These are phyloP conservation scores for Tympanopsis confertula DNA, from an alignment of 2,329 filamentous ascomycete genomes.

Conservation along the genomic window DNA sequence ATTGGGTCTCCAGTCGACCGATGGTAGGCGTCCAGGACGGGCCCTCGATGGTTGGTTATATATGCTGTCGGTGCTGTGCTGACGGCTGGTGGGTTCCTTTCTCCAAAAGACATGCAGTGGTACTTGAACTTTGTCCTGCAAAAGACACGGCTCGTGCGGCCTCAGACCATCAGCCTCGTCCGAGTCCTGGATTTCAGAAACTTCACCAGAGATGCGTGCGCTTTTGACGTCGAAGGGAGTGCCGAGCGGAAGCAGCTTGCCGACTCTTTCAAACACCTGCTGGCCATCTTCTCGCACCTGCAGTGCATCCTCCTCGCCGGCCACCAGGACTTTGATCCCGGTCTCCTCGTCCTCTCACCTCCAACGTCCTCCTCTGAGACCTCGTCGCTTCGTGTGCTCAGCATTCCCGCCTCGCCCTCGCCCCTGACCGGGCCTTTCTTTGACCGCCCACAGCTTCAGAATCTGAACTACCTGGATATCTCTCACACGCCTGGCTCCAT, in stretches of 20 bases:
- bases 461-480: conserved; percentile 39
- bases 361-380: conserved; percentile 6
- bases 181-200: conserved; percentile 33
- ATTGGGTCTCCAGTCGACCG: too few relatives aligned
- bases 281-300: conserved; percentile 27
- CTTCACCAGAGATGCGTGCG: conserved; percentile 25
- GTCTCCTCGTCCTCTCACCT: background rate
- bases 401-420: conserved; percentile 26
- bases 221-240: conserved; percentile 26
- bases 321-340: conserved; percentile 29
- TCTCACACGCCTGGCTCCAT: conserved; percentile 33
- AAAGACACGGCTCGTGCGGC: too few relatives aligned
- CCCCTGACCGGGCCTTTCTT: conserved; percentile 29
- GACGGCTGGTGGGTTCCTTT: too few relatives aligned
- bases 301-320: conserved; percentile 35
- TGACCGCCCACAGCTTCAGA: conserved; percentile 17
- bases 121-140: too few relatives aligned
- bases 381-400: conserved; percentile 27
- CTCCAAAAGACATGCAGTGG: too few relatives aligned
- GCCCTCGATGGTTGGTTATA: too few relatives aligned
- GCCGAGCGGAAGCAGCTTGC: conserved; percentile 20
- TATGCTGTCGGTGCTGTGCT: too few relatives aligned
- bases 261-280: conserved; percentile 23
- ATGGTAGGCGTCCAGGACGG: too few relatives aligned
- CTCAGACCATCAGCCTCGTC: conserved; percentile 28